A percentile compares a stretch with the other conserved stretches of the same genome.
phyloP scores from a whole-genome alignment of 2,329 filamentous ascomycete species.

The Pseudopyricularia cyperi region DNA sequence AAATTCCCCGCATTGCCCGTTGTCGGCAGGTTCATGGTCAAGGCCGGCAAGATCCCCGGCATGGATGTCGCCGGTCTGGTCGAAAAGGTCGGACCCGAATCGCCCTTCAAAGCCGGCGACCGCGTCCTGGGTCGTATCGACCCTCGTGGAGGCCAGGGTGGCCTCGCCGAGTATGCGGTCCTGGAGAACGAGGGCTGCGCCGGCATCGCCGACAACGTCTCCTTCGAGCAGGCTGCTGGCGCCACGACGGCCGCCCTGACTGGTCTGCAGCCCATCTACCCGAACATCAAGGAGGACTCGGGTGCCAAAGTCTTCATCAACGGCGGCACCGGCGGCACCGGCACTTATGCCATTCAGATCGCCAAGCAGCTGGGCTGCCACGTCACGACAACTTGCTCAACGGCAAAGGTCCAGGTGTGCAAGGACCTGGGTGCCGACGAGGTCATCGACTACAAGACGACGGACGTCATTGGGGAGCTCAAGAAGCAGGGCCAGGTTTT shows the following conservation, averaged over 20 bases:
- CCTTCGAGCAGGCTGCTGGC: constrained; percentile 29
- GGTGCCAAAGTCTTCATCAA: constrained; percentile 33
- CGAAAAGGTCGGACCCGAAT: constrained; percentile 18
- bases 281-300: constrained; percentile 4
- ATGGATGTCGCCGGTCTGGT: constrained; percentile 35
- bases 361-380: constrained; percentile 19
- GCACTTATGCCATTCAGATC: constrained; percentile 22
- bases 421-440: constrained; percentile 46
- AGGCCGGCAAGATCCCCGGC: constrained; percentile 30
- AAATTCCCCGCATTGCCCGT: constrained; percentile 41
- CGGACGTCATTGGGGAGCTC: constrained; percentile 22
- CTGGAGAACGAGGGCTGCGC: constrained; percentile 20
- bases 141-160: constrained; percentile 16
- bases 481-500: constrained; percentile 32
- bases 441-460: constrained; percentile 44
- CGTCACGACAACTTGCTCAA: constrained; percentile 39
- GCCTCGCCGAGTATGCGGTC: constrained; percentile 21
- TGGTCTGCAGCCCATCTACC: constrained; percentile 11
- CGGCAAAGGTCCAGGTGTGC: constrained; percentile 41
- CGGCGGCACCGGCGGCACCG: constrained; percentile 22
- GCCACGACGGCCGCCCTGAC: constrained; percentile 12
- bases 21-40: constrained; percentile 22
- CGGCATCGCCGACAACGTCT: constrained; percentile 37
- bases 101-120: constrained; percentile 22
- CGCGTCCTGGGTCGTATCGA: constrained; percentile 29